Evolutionary conservation across 2,329 filamentous ascomycete genomes (phyloP), one percentile per base, ranked within the genome.

Genomic region (Ilyonectria robusta): DNA sequence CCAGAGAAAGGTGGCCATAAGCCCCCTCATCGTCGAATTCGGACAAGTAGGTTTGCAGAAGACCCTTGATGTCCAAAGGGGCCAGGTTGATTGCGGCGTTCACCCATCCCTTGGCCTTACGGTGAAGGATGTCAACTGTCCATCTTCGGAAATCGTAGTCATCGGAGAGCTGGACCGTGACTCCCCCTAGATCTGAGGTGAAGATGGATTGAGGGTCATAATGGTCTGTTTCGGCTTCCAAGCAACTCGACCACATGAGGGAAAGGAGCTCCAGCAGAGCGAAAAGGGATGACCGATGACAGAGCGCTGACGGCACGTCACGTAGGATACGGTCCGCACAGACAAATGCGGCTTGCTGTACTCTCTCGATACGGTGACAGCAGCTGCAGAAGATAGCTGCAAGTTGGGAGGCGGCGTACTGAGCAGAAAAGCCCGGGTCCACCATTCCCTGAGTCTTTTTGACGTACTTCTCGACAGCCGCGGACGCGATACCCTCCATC

Each of bases 31-130:
- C 95, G 68, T 97, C 93, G 73, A 95, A 97, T 73, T 97, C 95
- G 1, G 97, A 98, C 17, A 99, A 86, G 78, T 99, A 98, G 0
- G 96, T 98, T 82, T 97, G 96, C 48, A 99, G 86, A 21, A 99
- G 86, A 0, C 97, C 96, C 81, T 99, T 99, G 67, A 98, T 91
- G 80, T 99, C 95, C 26, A 97, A 85, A 6, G 96, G 95, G 3
- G 97, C 94, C 54, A 97, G 88, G 72, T 93, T 92, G 73, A 98
- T 90, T 8, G 94, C 93, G 35, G 88, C 84, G 21, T 89, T 90
- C 1, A 99, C 91, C 96, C 96, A 99, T 4, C 81, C 81, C 71
- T 90, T 93, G 37, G 95, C 94, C 72, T 89, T 91, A 67, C 89
- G 90, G 77, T 97, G 90, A 33, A 99, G 88, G 21, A 86, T 88